Percentiles rank a stretch among this genome's conserved stretches.
phyloP scores from a whole-genome alignment of 2,329 filamentous ascomycete genomes.

The Colletotrichum sp. region DNA sequence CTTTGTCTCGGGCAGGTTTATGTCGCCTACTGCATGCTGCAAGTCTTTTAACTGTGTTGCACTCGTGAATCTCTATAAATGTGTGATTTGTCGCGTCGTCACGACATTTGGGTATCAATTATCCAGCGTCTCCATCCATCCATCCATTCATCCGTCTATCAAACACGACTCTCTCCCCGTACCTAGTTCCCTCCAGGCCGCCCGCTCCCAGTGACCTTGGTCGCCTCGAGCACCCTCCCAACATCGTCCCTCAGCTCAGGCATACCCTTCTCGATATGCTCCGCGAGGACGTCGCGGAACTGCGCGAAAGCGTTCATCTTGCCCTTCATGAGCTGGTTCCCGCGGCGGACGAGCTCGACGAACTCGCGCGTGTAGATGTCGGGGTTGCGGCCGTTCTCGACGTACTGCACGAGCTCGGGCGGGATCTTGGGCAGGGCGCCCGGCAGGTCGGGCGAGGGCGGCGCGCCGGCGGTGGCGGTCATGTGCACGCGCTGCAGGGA shows the following conservation, averaged over 20 bases:
- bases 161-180: not conserved
- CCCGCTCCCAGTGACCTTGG: constrained; percentile 25
- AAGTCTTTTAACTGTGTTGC: not conserved
- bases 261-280: constrained; percentile 61
- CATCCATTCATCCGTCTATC: not conserved
- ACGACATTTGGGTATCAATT: not conserved
- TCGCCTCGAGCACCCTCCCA: constrained; percentile 52
- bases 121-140: not conserved
- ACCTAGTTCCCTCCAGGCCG: not conserved
- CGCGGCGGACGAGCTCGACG: constrained; percentile 69
- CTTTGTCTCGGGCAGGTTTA: not conserved
- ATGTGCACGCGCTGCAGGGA: constrained; percentile 43
- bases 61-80: not conserved
- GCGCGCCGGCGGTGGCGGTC: constrained; percentile 39
- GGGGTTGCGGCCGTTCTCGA: constrained; percentile 74
- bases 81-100: not conserved
- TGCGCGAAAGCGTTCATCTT: constrained; percentile 65
- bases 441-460: constrained; percentile 16
- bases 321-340: constrained; percentile 71
- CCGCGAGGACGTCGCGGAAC: constrained; percentile 68
- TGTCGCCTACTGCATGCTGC: not conserved
- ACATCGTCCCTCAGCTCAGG: constrained; percentile 64
- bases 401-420: constrained; percentile 69
- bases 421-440: constrained; percentile 57
- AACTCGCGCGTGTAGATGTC: constrained; percentile 79